These are phyloP conservation scores for Iris pallida DNA, from an alignment of 116 monocot species.

Conservation along the genomic window DNA sequence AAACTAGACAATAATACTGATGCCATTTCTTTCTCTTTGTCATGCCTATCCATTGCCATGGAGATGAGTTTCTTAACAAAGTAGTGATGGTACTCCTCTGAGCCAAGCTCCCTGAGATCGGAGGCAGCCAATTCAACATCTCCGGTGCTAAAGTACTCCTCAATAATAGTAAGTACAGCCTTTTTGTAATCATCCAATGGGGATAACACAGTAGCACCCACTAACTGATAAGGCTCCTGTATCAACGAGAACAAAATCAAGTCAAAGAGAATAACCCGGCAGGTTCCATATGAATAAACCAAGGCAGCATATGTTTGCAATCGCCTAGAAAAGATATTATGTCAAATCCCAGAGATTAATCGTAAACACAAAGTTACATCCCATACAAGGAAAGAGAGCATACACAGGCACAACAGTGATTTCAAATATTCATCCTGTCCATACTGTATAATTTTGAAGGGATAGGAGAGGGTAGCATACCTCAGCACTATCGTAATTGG, in stretches of 20 bases:
- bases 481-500: conserved; percentile 98
- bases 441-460: neutral
- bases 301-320: neutral
- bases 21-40: conserved; percentile 97
- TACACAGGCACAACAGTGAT: neutral
- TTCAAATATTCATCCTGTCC: neutral
- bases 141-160: conserved; percentile 86
- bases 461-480: conserved; percentile 26
- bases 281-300: neutral
- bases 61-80: conserved; percentile 93
- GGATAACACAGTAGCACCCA: conserved; percentile 52
- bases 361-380: neutral
- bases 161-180: conserved; percentile 57
- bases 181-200: conserved; percentile 82
- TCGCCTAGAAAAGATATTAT: neutral
- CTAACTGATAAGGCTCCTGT: conserved; percentile 91
- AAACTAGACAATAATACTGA: conserved; percentile 84
- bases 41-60: conserved; percentile 89
- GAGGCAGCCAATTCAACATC: conserved; percentile 68
- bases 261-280: neutral
- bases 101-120: conserved; percentile 73
- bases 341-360: neutral
- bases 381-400: neutral
- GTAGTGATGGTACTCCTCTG: conserved; percentile 65
- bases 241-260: conserved; percentile 1